Evolutionary conservation across 2,329 filamentous ascomycete species (phyloP), one percentile per base, ranked within the genome.

Genomic region (Aspergillus unguis): DNA sequence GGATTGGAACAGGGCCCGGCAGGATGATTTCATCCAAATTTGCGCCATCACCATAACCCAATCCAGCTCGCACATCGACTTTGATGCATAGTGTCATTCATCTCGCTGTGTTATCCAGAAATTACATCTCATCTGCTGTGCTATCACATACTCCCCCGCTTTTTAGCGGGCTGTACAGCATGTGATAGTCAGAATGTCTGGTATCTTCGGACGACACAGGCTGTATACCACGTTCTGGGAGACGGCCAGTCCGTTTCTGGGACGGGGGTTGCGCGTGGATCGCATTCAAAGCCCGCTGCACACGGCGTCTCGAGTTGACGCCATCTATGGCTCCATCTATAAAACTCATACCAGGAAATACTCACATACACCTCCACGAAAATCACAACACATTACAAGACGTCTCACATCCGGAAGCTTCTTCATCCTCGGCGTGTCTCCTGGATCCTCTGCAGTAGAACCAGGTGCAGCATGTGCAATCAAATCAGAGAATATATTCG

Each of bases 381-480:
- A 62, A 53, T 61, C 66, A 27, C 66, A 69, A 51, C 73, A 77
- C 63, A 69, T 77, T 26, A 76, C 75, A 8, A 76, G 74, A 53
- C 79, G 77, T 61, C 80, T 81, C 62, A 77, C 80, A 32, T 82
- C 80, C 1, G 78, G 81, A 26, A 77, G 81, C 5, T 70, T 83
- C 33, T 69, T 84, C 27, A 75, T 83, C 11, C 64, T 82, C 45
- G 77, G 80, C 17, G 68, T 63, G 5, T 70, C 66, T 27, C 65
- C 69, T 25, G 68, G 59, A 32, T 68, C 65, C 8, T 51, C 65
- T 35, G 65, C 65, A 17, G 66, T 68, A 26, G 70, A 71, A 57
- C 62, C 63, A 28, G 64, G 66, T 25, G 56, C 67, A 52, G 61
- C 65, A 28, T 70, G 68, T 56, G 63, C 66, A 17, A 62, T 67